Base-by-base conservation (phyloP, 2,329 filamentous ascomycete species). In the Scorias spongiosa region DNA sequence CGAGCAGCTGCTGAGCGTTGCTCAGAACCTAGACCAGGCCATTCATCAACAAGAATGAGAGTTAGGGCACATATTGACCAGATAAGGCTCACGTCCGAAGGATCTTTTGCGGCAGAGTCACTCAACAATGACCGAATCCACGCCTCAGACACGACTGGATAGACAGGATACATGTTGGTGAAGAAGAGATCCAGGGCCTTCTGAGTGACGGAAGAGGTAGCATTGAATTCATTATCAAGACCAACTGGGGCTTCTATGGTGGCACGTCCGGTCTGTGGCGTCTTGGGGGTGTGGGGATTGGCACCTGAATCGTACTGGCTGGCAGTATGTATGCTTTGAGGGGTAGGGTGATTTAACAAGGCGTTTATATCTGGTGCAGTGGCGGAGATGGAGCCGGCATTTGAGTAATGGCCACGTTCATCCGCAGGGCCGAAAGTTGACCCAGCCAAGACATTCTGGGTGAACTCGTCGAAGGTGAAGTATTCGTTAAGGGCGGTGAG, bases 391-490 rank as follows among this genome's bases (percentile, higher is more conserved):
- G 17, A 11, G 37, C 34, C 20, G n/a, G 29, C 8, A 11, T 17
- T 9, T 39, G 30, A 17, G 40, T n/a, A n/a, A 37, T 32, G 5
- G 30, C 15, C 29, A 6, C 30, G 26, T 7, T 40, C 37, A 11
- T 39, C 20, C 39, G 14, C 39, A 45, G 10, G 28, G 39, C 32
- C 42, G 17, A 44, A 43, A 20, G 18, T 39, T 10, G 17, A 29
- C 30, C 30, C 39, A n/a, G n/a, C 26, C 29, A 5, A 17, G 34
- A 50, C 40, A 29, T 41, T 48, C 26, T 48, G 41, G n/a, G 46
- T 44, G 26, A 51, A 49, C 12, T 49, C 47, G 18, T 48, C 44
- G 30, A 49, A 51, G 1, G 49, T 49, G 12, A 49, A 45, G 18
- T 48, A 51, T 20, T 41, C 43, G 9, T 48, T 40, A 15, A 39